phyloP scores from a whole-genome alignment of 2,329 filamentous ascomycete genomes.

The Cordyceps pruinosa region DNA sequence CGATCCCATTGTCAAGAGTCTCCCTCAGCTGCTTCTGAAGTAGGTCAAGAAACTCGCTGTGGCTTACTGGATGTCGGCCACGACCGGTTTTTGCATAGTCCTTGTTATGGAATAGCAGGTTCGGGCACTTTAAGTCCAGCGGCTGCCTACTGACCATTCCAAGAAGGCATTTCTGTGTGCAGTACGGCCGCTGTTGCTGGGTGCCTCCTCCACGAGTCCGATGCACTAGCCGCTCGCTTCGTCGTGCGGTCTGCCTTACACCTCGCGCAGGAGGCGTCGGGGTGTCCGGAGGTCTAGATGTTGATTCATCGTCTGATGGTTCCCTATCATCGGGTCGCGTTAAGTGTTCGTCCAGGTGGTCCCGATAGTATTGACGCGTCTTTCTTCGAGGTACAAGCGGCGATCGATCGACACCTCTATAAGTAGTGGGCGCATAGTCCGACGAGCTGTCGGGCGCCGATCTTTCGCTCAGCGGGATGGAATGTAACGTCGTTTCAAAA shows the following conservation, averaged over 20 bases:
- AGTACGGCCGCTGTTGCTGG: conserved; percentile 22
- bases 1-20: conserved; percentile 19
- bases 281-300: neutral
- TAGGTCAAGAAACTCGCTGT: neutral
- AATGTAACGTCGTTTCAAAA: too few relatives aligned
- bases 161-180: conserved; percentile 31
- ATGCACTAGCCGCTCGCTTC: neutral
- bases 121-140: conserved; percentile 32
- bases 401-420: too few relatives aligned
- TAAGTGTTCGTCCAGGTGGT: too few relatives aligned
- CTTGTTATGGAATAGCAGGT: too few relatives aligned
- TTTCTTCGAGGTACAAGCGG: too few relatives aligned
- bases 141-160: conserved; percentile 21
- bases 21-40: neutral
- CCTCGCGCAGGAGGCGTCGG: conserved; percentile 3
- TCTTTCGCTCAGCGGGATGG: too few relatives aligned
- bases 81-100: conserved; percentile 23
- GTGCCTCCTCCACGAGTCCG: neutral
- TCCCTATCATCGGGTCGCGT: too few relatives aligned
- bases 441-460: too few relatives aligned
- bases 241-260: neutral
- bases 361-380: too few relatives aligned
- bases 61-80: neutral
- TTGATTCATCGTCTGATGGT: neutral
- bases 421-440: too few relatives aligned